These are phyloP conservation scores for Potentilla sterilis DNA, from an alignment of 306 rosid genomes.

Conservation along the genomic window DNA sequence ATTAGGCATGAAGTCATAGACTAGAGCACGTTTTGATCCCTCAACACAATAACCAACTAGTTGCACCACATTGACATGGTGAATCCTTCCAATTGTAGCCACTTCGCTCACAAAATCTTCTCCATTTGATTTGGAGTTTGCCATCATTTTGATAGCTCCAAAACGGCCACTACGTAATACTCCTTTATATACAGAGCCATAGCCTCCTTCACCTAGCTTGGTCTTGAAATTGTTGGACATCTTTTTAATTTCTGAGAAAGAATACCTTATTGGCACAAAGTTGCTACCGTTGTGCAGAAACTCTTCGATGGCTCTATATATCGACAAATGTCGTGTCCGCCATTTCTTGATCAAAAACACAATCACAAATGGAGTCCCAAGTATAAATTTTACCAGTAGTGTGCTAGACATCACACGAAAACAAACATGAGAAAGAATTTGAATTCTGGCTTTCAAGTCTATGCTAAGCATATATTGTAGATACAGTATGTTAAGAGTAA, in stretches of 20 bases:
- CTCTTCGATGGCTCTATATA: background rate
- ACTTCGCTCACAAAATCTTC: background rate
- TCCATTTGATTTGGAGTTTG: background rate
- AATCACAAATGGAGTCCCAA: background rate
- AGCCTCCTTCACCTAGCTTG: background rate
- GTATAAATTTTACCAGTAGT: background rate
- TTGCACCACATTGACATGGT: background rate
- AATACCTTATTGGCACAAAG: conserved; percentile 3
- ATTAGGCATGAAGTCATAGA: conserved; percentile 5
- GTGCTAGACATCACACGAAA: background rate
- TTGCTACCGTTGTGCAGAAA: background rate
- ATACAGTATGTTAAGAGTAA: no score
- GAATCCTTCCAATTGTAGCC: conserved; percentile 6
- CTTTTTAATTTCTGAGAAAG: conserved; percentile 1
- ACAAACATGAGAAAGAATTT: background rate
- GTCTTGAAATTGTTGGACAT: background rate
- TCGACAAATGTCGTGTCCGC: background rate
- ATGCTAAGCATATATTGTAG: no score
- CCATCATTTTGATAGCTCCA: background rate
- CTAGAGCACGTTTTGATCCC: background rate
- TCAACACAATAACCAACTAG: background rate
- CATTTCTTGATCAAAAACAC: background rate
- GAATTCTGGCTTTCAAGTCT: background rate
- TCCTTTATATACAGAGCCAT: background rate
- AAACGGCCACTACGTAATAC: background rate